Base-by-base conservation (phyloP, 805 yeast genomes). In the Yarrowia sp. region DNA sequence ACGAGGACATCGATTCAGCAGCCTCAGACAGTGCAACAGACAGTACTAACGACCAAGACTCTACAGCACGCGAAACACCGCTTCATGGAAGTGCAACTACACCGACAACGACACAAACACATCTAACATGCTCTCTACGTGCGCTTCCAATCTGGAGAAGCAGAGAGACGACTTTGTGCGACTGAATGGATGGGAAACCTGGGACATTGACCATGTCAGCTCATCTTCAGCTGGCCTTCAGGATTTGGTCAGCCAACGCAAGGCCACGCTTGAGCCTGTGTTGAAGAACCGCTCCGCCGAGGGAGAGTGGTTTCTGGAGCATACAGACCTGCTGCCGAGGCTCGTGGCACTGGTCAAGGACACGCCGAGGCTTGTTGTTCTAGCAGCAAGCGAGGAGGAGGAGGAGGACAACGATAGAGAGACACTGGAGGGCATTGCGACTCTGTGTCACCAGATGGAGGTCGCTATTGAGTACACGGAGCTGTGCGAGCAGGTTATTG, bases 401-500 rank as follows among this genome's bases (percentile, higher is more conserved):
- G 32, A n/a, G 10, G 36, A 49, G 41, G 41, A 49, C 25, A 13
- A 21, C 16, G 41, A 24, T 19, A 35, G 18, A 8, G 39, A 66
- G 21, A 64, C 66, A 18, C 31, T 65, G 33, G 61, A 55, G 12
- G 38, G 62, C 39, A 49, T 66, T 13, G 56, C 60, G 13, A 38
- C 22, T 1, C 47, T 69, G 21, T 53, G 68, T 6, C 38, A 44
- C 5, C 68, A 65, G 53, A 64, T 69, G 21, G 66, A 65, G 39
- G 56, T 69, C 8, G 69, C 72, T 19, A 64, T 63, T 9, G 72
- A 69, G 38, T 69, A 70, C 70, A 66, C 65, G 25, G 72, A 69
- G 18, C 47, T 69, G 24, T 61, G 70, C 49, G 66, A 66, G 31
- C 65, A 65, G 55, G 65, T 69, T 29, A 60, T 69, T 55, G 63